phyloP scores from a whole-genome alignment of 148 eudicot species.

The Camellia sinensis region DNA sequence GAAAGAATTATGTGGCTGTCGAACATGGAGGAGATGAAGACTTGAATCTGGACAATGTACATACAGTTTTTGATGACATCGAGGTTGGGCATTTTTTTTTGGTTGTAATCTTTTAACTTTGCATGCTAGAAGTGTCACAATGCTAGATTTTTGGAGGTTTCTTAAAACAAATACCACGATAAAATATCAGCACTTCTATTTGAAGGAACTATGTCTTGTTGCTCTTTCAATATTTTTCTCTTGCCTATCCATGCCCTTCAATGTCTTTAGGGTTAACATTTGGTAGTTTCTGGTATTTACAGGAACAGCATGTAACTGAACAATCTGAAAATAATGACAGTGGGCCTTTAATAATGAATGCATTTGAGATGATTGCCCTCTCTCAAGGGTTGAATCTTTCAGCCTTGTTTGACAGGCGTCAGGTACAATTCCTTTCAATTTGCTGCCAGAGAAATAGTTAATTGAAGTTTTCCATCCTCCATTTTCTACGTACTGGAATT shows the following conservation, averaged over 20 bases:
- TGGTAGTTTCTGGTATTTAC: constrained; percentile 22
- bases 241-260: not conserved
- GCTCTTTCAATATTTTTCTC: not conserved
- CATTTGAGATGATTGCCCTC: constrained; percentile 97
- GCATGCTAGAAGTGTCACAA: not conserved
- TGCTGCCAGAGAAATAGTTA: not conserved
- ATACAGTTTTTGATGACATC: constrained; percentile 87
- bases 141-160: not conserved
- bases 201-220: constrained; percentile 9
- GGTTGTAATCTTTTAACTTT: not conserved
- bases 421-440: constrained; percentile 46
- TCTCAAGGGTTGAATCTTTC: constrained; percentile 96
- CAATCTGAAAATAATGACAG: constrained; percentile 38
- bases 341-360: constrained; percentile 94
- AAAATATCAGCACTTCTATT: not conserved
- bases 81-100: constrained; percentile 47
- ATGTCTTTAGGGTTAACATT: not conserved
- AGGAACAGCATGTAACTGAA: constrained; percentile 84
- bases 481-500: too few species aligned
- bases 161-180: not conserved
- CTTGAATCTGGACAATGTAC: constrained; percentile 82
- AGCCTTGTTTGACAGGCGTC: constrained; percentile 90
- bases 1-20: constrained; percentile 55
- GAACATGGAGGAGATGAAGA: constrained; percentile 65
- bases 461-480: too few species aligned